Base-by-base conservation (phyloP, 352 stramenopile species). In the Phytophthora sp. region DNA sequence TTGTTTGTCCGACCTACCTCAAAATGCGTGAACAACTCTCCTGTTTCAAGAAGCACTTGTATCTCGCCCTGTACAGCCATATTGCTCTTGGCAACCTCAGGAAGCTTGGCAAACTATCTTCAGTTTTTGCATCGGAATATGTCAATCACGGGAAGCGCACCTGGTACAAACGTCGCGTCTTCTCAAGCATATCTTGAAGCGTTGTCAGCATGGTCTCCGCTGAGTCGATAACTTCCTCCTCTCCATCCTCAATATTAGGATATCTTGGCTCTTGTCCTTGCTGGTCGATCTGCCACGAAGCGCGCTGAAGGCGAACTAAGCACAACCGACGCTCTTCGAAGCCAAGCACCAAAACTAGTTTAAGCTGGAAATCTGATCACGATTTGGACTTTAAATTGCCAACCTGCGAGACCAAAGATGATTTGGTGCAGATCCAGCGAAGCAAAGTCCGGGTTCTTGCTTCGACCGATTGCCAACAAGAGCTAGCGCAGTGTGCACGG, bases 391-490 rank as follows among this genome's bases (percentile, higher is more conserved):
- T n/a, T n/a, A n/a, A n/a, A n/a, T n/a, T 17, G 18, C 18, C 17
- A 37, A 77, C 76, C 73, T 79, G 74, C 74, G 21, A 79, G 69
- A 15, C 65, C 57, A 3, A 89, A 66, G 27, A 76, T 20, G 24
- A 88, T 42, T 54, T 80, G 64, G 8, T 48, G 50, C 9, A 62
- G 46, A 28, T 74, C 63, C 17, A 91, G 51, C 21, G 67, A 80
- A 11, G 42, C 70, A 60, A 89, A 91, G 46, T 91, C 75, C 1
- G 70, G 51, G n/a, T 77, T 76, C 5, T 66, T 76, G 0, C 51
- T 60, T 32, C 58, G 51, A 1, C 66, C 56, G 12, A 82, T 69
- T 12, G 60, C 48, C 1, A 87, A 52, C n/a, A 85, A 37, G 2
- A 77, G 54, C 74, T 83, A 37, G 18, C 41, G 4, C 12, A 43